Evolutionary conservation across 148 eudicot genomes (phyloP).

Genomic region (Heliosperma pusillum): DNA sequence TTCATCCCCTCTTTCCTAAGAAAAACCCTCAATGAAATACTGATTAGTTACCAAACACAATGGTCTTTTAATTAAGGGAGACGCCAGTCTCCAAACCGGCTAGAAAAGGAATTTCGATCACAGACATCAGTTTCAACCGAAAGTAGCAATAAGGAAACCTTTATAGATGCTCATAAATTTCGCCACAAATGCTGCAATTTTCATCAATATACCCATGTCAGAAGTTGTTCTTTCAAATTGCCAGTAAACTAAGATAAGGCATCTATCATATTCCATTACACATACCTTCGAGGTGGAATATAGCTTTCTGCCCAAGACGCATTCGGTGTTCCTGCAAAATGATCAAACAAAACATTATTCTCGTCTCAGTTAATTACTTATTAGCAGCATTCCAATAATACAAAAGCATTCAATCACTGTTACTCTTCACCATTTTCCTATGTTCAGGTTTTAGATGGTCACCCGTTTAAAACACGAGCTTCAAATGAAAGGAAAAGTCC

Average conservation of each 20-base stretch:
- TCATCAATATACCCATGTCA: slow-evolving; percentile 4
- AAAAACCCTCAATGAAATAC: neutral
- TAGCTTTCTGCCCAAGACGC: slow-evolving; percentile 97
- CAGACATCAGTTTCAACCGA: slow-evolving; percentile 46
- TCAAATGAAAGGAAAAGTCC: no score
- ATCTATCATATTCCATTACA: slow-evolving; percentile 15
- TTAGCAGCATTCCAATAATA: no score
- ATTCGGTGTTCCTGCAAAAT: slow-evolving; percentile 79
- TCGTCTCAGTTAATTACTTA: no score
- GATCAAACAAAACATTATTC: neutral
- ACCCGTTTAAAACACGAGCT: no score
- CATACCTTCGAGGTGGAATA: slow-evolving; percentile 98
- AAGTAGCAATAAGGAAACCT: slow-evolving; percentile 79
- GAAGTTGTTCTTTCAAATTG: neutral
- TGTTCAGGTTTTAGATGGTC: no score
- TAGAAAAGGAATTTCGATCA: neutral
- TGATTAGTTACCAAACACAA: neutral
- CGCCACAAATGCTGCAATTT: slow-evolving; percentile 81
- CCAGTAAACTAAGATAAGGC: neutral
- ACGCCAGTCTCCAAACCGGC: neutral
- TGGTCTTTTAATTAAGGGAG: neutral
- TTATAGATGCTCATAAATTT: slow-evolving; percentile 97
- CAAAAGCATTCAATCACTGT: no score
- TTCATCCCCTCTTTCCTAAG: no score
- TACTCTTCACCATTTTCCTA: no score